Evolutionary conservation across 73 alveolate species (phyloP), one percentile per base, ranked within the genome.

Genomic region (Diophrys appendiculata): DNA sequence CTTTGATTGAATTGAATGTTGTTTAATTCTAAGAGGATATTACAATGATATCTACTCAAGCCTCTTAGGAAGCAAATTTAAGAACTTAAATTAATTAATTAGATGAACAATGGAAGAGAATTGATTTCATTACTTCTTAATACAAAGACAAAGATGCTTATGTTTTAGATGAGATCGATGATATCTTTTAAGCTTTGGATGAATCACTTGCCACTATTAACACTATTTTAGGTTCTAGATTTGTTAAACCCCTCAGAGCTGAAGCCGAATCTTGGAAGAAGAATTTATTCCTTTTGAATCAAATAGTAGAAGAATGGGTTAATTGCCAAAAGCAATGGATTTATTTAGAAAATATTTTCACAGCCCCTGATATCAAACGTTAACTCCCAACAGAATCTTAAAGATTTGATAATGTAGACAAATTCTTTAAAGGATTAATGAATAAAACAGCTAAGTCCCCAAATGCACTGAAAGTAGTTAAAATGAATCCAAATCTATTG

Each of bases 281-380:
- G 73, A 84, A 82, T 80, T 77, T 96, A 77, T 82, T 92, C 78
- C 78, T 96, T 30, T 83, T 96, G 30, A 89, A 91, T 29, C 91
- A 95, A 73, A 92, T 96, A 33, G 92, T 96, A 25, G 99, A 96
- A 73, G 98, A 96, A 76, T 96, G 99, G 99, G 90, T 96, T 2
- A 89, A 85, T 73, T 93, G 94, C 65, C 96, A 96, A 87, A 96
- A 93, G 84, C 92, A 93, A 73, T 96, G 99, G 99, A 93, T 95
- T 88, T 96, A 96, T 91, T 87, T 96, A 72, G 99, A 97, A 89
- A 96, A 98, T 88, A 98, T 98, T 78, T 98, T 98, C 90, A 68
- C 96, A 11, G 95, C 98, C 54, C 95, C 88, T 3, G 95, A 89
- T 68, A 89, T 89, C 90, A 84, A 77, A 83, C 79, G 78, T 26